Conservation (phyloP, 208 protist species). For the Acanthamoeba lenticulata region DNA sequence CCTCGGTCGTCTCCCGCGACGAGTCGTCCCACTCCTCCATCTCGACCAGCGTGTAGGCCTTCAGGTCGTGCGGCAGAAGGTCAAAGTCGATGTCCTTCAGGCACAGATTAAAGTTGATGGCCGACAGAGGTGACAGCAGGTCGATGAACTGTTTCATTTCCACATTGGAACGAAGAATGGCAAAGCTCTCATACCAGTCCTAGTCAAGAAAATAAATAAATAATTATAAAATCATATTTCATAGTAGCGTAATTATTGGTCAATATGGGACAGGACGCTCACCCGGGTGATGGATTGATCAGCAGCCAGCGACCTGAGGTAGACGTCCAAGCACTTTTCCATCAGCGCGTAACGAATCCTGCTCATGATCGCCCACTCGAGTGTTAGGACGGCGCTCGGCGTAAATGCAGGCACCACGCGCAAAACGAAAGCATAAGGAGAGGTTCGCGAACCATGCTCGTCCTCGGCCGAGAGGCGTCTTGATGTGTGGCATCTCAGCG, state of each 20-base stretch:
- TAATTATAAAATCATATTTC: neutral
- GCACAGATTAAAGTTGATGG: conserved; percentile 41
- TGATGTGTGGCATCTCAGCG: conserved; percentile 52
- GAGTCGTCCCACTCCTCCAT: conserved; percentile 36
- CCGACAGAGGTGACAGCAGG: neutral
- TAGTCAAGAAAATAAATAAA: no score
- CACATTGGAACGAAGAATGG: neutral
- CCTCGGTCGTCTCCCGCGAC: conserved; percentile 17
- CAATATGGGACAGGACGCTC: neutral
- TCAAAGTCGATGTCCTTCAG: conserved; percentile 65
- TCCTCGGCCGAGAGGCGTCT: conserved; percentile 29
- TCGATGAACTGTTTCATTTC: conserved; percentile 38
- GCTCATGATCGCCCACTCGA: no score
- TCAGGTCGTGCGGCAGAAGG: conserved; percentile 23
- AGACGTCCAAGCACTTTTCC: conserved; percentile 50
- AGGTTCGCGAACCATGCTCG: conserved; percentile 43
- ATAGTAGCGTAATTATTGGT: neutral
- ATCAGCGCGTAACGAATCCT: conserved; percentile 62
- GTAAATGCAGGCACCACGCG: no score
- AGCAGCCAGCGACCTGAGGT: neutral
- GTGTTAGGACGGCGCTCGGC: no score
- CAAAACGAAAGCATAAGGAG: no score
- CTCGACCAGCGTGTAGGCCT: conserved; percentile 24
- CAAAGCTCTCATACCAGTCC: conserved; percentile 66
- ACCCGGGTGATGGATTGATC: conserved; percentile 6